Evolutionary conservation across 2,329 filamentous ascomycete species (phyloP).

Genomic region (Cladosporium sp.): DNA sequence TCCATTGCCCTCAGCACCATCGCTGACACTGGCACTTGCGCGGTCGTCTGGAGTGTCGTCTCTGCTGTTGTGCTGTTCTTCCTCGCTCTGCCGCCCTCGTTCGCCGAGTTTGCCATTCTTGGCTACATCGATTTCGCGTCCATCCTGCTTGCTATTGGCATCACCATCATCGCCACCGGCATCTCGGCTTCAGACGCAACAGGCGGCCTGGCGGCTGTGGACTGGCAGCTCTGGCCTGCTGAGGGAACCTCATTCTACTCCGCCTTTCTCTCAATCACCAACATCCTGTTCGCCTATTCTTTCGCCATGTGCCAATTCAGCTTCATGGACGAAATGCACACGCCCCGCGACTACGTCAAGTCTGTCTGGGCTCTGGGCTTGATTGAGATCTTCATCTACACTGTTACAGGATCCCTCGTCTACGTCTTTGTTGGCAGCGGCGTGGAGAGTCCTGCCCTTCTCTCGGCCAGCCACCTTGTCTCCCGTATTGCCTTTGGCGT

Average conservation of each 20-base stretch:
- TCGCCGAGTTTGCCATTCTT: constrained; percentile 32
- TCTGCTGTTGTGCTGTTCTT: constrained; percentile 38
- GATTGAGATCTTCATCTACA: constrained; percentile 62
- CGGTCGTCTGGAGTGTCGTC: constrained; percentile 40
- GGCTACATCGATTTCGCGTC: constrained; percentile 36
- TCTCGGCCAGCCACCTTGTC: constrained; percentile 54
- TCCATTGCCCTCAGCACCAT: constrained; percentile 44
- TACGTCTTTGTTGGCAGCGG: constrained; percentile 62
- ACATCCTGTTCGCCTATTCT: constrained; percentile 65
- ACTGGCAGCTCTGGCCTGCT: constrained; percentile 34
- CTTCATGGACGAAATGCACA: constrained; percentile 63
- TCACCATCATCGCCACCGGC: constrained; percentile 34
- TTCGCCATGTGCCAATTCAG: constrained; percentile 60
- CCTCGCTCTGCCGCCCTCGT: constrained; percentile 33
- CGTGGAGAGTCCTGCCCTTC: constrained; percentile 63
- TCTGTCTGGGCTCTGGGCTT: constrained; percentile 55
- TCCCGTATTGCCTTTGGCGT: constrained; percentile 66
- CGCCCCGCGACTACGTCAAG: constrained; percentile 60
- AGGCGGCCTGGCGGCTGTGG: constrained; percentile 29
- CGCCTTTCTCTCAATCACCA: constrained; percentile 63
- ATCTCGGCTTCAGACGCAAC: constrained; percentile 24
- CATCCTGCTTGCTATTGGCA: constrained; percentile 32
- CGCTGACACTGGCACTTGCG: constrained; percentile 35
- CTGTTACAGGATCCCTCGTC: constrained; percentile 62
- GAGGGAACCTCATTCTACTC: constrained; percentile 42